Evolutionary conservation across 495 filamentous ascomycete species (phyloP), one percentile per base, ranked within the genome.

Genomic region (Usnea hakonensis): DNA sequence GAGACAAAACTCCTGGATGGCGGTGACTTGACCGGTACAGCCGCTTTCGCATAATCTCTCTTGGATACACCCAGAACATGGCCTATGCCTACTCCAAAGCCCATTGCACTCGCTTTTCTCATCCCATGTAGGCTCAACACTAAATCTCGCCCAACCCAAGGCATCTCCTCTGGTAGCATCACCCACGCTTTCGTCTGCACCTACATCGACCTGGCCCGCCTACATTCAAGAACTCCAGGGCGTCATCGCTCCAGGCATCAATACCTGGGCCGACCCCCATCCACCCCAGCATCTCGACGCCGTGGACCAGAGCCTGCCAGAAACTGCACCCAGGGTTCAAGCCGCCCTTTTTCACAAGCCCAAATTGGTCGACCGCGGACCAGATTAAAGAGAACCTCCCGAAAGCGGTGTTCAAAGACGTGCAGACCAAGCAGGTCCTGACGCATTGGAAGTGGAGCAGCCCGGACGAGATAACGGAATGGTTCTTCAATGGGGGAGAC

Each of bases 181-280:
- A 90, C 78, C 58, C 88, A 74, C 65, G 88, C 90, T 77, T 90
- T 91, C 62, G 90, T 35, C 60, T 58, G 74, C 68, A 90, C 88
- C 75, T 90, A 86, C 58, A 90, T 68, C 61, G 88, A 88, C 67
- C 88, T 91, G 52, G 88, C 60, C 35, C 28, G 60, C 60, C 50
- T 62, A 28, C 60, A 57, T 62, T 13, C 33, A 17, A 1, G 46
- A 57, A 56, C 60, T 62, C 30, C 21, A 5, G 26, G 53, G 60
- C 60, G 50, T 62, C 53, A 1, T 43, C 35, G 53, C 60, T 28
- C 60, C 60, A 11, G 8, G 13, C 60, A 53, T 62, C 33, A 62
- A 23, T 30, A 62, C 60, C 38, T 62, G 54, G 54, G 60, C 53
- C 30, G 60, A 62, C 60, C 60, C n/a, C 60, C 1, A 38, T 10